Conservation (phyloP, 1,139 yeast species). For the Pneumocystis oryctolagi region DNA sequence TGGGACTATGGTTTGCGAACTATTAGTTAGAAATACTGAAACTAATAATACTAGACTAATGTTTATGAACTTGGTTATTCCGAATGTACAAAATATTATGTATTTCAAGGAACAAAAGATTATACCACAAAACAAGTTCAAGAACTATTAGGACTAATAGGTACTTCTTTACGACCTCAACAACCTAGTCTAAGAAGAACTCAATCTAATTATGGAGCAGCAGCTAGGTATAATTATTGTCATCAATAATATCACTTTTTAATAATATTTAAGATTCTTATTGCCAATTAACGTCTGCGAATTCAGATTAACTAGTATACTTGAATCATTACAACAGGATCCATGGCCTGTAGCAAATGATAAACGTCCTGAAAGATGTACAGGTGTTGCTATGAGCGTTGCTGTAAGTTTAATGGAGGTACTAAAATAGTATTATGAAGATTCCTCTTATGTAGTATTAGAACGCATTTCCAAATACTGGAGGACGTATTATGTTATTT, state of each 20-base stretch:
- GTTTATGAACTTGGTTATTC: slow-evolving; percentile 82
- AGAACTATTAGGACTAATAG: slow-evolving; percentile 51
- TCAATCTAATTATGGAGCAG: slow-evolving; percentile 15
- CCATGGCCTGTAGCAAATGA: slow-evolving; percentile 89
- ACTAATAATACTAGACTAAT: slow-evolving; percentile 38
- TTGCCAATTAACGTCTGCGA: slow-evolving; percentile 78
- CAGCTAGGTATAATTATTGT: slow-evolving; percentile 12
- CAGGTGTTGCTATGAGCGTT: slow-evolving; percentile 82
- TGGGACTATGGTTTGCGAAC: slow-evolving; percentile 51
- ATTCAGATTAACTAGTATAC: slow-evolving; percentile 63
- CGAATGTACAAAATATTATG: slow-evolving; percentile 63
- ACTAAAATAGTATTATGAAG: background rate
- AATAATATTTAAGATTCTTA: slow-evolving; percentile 57
- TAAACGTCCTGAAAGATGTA: slow-evolving; percentile 77
- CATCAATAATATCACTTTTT: background rate
- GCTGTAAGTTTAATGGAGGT: slow-evolving; percentile 65
- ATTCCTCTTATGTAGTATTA: background rate
- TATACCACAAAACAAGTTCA: slow-evolving; percentile 60
- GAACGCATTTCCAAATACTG: slow-evolving; percentile 73
- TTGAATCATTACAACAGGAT: slow-evolving; percentile 67
- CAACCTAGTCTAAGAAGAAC: slow-evolving; percentile 23
- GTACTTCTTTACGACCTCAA: slow-evolving; percentile 24
- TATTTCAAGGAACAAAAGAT: slow-evolving; percentile 87
- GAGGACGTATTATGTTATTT: slow-evolving; percentile 80
- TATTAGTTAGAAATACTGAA: background rate